Conservation (phyloP, 768 basidiomycete genomes). For the Leucocoprinus leucothites region DNA sequence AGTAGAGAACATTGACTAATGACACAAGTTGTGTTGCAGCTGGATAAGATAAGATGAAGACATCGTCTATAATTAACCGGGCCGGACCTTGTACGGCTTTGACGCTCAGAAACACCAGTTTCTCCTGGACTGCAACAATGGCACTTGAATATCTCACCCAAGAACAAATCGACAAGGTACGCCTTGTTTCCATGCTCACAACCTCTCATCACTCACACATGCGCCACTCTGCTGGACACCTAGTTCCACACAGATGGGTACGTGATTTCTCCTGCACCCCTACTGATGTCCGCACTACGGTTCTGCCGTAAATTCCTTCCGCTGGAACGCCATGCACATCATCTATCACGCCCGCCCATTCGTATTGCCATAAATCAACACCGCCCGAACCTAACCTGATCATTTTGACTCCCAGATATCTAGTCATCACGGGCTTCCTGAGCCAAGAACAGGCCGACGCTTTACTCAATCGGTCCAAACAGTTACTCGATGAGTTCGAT, state of each 20-base stretch:
- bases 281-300: too few relatives aligned
- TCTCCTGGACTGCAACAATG: neutral
- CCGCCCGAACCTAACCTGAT: conserved; percentile 6
- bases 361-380: neutral
- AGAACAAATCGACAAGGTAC: conserved; percentile 57
- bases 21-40: too few relatives aligned
- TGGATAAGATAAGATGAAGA: conserved; percentile 11
- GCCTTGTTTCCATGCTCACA: conserved; percentile 11
- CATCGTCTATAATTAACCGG: neutral
- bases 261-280: too few relatives aligned
- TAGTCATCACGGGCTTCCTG: conserved; percentile 76
- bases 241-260: conserved; percentile 32
- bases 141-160: conserved; percentile 44
- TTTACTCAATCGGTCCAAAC: conserved; percentile 67
- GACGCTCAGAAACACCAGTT: neutral
- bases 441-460: conserved; percentile 48
- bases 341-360: too few relatives aligned
- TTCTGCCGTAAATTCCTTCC: too few relatives aligned
- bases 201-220: conserved; percentile 1
- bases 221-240: neutral
- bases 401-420: conserved; percentile 53
- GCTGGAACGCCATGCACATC: too few relatives aligned
- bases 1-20: too few relatives aligned
- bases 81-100: too few relatives aligned
- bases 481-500: conserved; percentile 77